phyloP scores from a whole-genome alignment of 2,329 filamentous ascomycete genomes.

The Colletotrichum endophyticum region DNA sequence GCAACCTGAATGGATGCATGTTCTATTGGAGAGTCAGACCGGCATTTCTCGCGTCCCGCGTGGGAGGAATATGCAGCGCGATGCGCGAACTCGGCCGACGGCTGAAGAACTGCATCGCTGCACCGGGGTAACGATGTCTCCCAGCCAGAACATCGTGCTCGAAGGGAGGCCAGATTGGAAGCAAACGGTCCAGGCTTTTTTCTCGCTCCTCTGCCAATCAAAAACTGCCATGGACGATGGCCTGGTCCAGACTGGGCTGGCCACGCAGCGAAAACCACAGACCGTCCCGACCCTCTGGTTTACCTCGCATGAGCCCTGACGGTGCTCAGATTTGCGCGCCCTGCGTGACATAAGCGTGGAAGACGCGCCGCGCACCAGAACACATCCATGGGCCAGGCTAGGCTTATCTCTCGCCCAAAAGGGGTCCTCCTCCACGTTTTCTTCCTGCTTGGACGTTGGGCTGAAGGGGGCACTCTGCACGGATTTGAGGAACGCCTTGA shows the following conservation, averaged over 20 bases:
- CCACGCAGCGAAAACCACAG: background rate
- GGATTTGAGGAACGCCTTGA: background rate
- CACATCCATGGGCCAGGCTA: background rate
- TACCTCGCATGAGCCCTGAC: background rate
- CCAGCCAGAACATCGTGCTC: background rate
- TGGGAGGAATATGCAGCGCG: background rate
- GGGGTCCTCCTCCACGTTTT: background rate
- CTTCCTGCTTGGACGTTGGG: background rate
- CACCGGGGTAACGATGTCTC: background rate
- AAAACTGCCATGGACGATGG: background rate
- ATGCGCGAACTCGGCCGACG: background rate
- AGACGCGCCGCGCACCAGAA: background rate
- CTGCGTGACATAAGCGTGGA: background rate
- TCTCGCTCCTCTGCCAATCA: background rate
- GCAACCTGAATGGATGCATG: background rate
- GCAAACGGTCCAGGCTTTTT: background rate
- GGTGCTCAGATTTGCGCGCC: background rate
- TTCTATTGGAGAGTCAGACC: background rate
- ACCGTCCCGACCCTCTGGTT: background rate
- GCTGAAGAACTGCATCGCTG: background rate
- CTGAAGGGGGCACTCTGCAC: background rate
- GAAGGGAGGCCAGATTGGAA: background rate
- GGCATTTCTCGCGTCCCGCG: background rate
- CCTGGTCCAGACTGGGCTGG: background rate
- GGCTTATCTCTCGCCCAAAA: background rate